Conservation (phyloP, 2,329 filamentous ascomycete genomes). For the Coniochaeta prunicola region DNA sequence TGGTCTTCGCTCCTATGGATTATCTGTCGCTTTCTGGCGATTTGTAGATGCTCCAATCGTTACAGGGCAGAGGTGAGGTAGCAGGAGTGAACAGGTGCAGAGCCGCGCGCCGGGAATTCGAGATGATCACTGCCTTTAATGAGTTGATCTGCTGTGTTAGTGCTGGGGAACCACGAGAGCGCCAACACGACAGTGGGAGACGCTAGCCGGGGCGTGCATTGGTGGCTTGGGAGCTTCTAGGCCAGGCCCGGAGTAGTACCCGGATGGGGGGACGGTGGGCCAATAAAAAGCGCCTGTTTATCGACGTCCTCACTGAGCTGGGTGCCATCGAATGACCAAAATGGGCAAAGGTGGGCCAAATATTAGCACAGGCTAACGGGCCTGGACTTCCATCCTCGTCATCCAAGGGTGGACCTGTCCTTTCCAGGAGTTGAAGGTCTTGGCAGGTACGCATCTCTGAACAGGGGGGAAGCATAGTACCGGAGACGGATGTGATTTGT, state of each 20-base stretch:
- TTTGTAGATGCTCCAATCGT: background rate
- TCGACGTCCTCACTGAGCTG: background rate
- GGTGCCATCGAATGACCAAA: background rate
- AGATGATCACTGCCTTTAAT: slow-evolving; percentile 3
- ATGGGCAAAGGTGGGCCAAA: background rate
- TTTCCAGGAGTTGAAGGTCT: background rate
- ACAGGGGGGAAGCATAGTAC: background rate
- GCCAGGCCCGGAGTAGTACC: background rate
- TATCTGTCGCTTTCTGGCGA: background rate
- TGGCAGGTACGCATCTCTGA: background rate
- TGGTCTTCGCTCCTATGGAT: too few relatives aligned
- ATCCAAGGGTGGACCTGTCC: background rate
- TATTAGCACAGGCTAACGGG: background rate
- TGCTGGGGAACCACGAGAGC: background rate
- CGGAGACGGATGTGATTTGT: too few relatives aligned
- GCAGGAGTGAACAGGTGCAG: background rate
- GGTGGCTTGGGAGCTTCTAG: background rate
- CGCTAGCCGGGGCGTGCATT: background rate
- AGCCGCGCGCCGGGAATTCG: background rate
- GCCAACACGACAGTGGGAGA: background rate
- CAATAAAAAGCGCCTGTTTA: background rate
- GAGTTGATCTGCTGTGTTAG: background rate
- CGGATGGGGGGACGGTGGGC: background rate
- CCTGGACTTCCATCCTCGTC: background rate
- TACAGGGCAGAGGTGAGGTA: background rate